Conservation (phyloP, 2,329 filamentous ascomycete species). For the Fusarium ramigenum region DNA sequence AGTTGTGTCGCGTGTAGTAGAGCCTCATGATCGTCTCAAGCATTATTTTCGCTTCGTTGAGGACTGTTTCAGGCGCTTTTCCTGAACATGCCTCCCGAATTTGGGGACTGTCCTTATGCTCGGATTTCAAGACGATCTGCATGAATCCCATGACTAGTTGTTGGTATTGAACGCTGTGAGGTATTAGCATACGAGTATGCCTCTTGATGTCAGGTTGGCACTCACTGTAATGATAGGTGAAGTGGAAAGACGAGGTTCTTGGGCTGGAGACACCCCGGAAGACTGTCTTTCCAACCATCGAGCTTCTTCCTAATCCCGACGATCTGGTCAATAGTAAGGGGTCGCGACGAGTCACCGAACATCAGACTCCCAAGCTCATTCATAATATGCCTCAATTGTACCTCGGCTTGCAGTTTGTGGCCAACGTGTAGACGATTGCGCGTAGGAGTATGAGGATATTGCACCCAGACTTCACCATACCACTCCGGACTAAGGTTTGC, state of each 20-base stretch:
- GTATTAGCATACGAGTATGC: rapidly evolving
- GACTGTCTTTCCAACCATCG: not conserved
- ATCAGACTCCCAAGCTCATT: not conserved
- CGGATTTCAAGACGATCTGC: not conserved
- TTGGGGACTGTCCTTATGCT: not conserved
- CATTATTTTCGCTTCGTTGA: not conserved
- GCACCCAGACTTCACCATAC: no score
- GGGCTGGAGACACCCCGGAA: not conserved
- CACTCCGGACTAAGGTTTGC: no score
- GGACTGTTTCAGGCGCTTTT: not conserved
- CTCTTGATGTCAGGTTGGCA: rapidly evolving
- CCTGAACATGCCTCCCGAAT: not conserved
- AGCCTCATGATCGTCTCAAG: not conserved
- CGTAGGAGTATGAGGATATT: no score
- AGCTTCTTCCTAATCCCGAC: not conserved
- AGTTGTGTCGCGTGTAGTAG: not conserved
- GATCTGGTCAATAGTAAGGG: not conserved
- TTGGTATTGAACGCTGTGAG: not conserved
- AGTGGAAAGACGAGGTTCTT: not conserved
- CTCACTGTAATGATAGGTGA: not conserved
- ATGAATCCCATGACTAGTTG: not conserved
- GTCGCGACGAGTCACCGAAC: not conserved
- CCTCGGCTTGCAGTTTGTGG: no score
- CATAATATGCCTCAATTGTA: not conserved
- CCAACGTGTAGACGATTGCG: no score